Evolutionary conservation across 331 rosid species (phyloP), one percentile per base, ranked within the genome.

Genomic region (Malus hybrid): DNA sequence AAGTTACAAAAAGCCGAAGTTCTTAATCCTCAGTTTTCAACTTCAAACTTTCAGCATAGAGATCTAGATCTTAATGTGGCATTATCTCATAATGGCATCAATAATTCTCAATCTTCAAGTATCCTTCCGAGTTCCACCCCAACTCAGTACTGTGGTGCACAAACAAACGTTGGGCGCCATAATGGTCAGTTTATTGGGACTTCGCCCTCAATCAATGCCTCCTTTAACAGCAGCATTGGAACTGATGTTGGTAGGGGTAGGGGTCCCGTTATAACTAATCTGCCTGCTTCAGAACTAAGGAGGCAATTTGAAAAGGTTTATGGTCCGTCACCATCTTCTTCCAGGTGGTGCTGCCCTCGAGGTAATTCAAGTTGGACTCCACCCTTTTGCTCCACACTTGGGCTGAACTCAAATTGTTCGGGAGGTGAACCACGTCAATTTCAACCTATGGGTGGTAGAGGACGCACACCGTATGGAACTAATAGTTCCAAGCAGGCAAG

Each of bases 1-100:
- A 80, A 80, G 69, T 75, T 44, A n/a, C 57, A 68, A 19, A 39
- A 6, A 4, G 11, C 75, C 2, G 65, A 34, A 60, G 79, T 26
- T 44, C 42, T 63, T 20, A 69, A 30, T 70, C 30, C 24, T 46
- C 26, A 6, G 22, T 10, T 18, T 34, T 22, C 20, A 4, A 36
- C 57, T 55, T 18, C 72, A 46, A 18, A 13, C 39, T 46, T 4
- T 6, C 34, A 66, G 66, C 44, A 10, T 39, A 48, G 16, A 13
- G 55, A 48, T n/a, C 62, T 18, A 68, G 52, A 39, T 32, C 70
- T 8, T 39, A 26, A 53, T 39, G 63, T 39, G 58, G 14, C 58
- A 70, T 77, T 70, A 53, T 22, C 20, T 14, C 16, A 58, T 30
- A 68, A 50, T 15, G 56, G 56, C 56, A 15, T 50, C 56, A 50